Evolutionary conservation across 2,329 filamentous ascomycete genomes (phyloP).

Genomic region (Mycosphaerelloides madeirae): DNA sequence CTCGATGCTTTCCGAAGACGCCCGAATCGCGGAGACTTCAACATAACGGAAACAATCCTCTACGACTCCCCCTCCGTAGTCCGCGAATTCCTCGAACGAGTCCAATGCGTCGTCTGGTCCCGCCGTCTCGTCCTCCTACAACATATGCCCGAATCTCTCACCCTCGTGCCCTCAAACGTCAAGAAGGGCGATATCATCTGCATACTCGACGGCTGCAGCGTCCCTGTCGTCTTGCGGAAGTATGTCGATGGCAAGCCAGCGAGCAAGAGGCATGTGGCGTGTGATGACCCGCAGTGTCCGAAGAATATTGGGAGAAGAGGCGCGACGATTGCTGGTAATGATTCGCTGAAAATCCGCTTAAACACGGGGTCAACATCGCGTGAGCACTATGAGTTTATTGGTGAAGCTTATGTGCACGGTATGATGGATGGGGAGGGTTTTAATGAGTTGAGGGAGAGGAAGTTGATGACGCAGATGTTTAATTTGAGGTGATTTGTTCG

Average conservation of each 20-base stretch:
- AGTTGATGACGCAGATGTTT: not conserved
- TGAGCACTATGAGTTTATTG: conserved; percentile 4
- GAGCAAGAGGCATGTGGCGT: not conserved
- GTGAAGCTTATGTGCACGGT: conserved; percentile 5
- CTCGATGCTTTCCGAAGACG: not conserved
- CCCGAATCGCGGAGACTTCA: conserved; percentile 33
- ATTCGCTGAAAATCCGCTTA: not conserved
- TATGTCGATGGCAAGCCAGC: not conserved
- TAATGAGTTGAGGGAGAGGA: not conserved
- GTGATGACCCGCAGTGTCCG: not conserved
- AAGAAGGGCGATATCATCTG: conserved; percentile 17
- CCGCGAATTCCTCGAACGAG: conserved; percentile 9
- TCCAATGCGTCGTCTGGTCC: conserved; percentile 13
- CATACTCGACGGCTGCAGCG: conserved; percentile 20
- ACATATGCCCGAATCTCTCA: conserved; percentile 4
- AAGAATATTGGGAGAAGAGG: not conserved
- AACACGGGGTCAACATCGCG: not conserved
- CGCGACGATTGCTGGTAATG: not conserved
- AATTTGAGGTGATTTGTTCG: not conserved
- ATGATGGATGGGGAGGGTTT: conserved; percentile 2
- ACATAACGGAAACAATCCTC: conserved; percentile 8
- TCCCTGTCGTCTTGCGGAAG: conserved; percentile 14
- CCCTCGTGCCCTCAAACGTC: conserved; percentile 9
- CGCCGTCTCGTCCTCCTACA: conserved; percentile 9
- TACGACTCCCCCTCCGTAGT: conserved; percentile 10